Conservation (phyloP, 257 asterid genomes). For the Ocimum tenuiflorum region DNA sequence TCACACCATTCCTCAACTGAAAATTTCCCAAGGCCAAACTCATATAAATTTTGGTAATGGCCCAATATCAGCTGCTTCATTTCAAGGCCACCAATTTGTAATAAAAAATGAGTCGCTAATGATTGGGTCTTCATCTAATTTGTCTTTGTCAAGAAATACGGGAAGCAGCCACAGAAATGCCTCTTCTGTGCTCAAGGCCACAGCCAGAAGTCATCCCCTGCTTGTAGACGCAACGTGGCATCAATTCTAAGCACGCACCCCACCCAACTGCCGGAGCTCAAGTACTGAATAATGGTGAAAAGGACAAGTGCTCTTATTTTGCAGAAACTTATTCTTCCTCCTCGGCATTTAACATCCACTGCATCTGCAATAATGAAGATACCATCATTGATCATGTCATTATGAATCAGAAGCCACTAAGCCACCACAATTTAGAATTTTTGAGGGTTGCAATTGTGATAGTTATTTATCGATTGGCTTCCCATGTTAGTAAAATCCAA, state of each 20-base stretch:
- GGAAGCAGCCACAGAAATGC: conserved; percentile 11
- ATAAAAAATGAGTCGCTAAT: conserved; percentile 8
- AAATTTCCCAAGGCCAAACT: conserved; percentile 29
- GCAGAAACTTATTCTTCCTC: background rate
- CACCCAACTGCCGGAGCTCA: conserved; percentile 37
- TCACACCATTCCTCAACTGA: conserved; percentile 30
- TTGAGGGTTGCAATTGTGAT: conserved; percentile 12
- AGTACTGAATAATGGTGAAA: conserved; percentile 19
- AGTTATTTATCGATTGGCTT: conserved; percentile 13
- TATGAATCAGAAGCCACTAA: background rate
- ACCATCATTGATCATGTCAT: background rate
- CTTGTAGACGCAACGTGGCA: conserved; percentile 32
- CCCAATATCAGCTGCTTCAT: conserved; percentile 14
- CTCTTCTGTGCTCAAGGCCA: conserved; percentile 15
- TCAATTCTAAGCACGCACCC: conserved; percentile 30
- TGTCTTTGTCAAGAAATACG: conserved; percentile 5
- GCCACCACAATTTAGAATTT: background rate
- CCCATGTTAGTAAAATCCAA: background rate
- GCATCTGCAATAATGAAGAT: conserved; percentile 1
- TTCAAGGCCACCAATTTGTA: conserved; percentile 25
- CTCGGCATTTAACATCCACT: background rate
- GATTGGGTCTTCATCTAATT: conserved; percentile 8
- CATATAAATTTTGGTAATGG: conserved; percentile 26
- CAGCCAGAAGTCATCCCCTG: conserved; percentile 39
- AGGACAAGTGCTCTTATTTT: background rate